A percentile compares a stretch with the other conserved stretches of the same genome.
Evolutionary conservation across 768 basidiomycete species (phyloP).

Genomic region (Amanita phalloides): DNA sequence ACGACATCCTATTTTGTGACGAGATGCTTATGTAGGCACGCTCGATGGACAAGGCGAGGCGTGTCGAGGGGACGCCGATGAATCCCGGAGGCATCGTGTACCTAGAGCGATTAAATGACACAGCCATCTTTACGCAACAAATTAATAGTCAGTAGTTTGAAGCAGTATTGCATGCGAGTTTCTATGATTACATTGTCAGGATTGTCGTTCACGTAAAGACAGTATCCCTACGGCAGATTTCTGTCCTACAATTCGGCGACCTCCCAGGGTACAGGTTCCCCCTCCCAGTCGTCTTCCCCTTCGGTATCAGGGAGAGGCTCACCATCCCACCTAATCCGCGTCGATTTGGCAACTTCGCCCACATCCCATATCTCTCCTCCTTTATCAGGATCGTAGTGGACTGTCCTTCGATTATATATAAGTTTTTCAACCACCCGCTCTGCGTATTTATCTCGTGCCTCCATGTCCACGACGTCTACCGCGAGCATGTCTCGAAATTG

Average conservation of each 20-base stretch:
- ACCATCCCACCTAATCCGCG: slow-evolving; percentile 10
- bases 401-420: slow-evolving; percentile 44
- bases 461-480: slow-evolving; percentile 36
- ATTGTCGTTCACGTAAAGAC: background rate
- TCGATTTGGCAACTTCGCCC: slow-evolving; percentile 40
- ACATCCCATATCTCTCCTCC: slow-evolving; percentile 72
- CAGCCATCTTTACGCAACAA: too few relatives aligned
- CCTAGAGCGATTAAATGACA: too few relatives aligned
- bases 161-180: background rate
- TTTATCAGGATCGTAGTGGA: slow-evolving; percentile 48
- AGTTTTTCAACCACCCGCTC: slow-evolving; percentile 49
- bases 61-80: background rate
- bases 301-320: slow-evolving; percentile 21
- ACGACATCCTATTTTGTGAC: background rate
- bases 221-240: background rate
- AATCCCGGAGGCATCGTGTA: background rate
- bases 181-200: background rate
- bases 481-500: slow-evolving; percentile 55
- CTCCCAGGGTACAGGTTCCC: slow-evolving; percentile 77
- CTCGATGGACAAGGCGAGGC: background rate
- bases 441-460: slow-evolving; percentile 29
- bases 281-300: slow-evolving; percentile 66
- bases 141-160: background rate
- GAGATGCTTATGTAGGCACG: background rate
- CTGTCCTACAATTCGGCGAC: slow-evolving; percentile 51